phyloP scores from a whole-genome alignment of 1,284 basidiomycete genomes.

The Melampsora larici-populina region DNA sequence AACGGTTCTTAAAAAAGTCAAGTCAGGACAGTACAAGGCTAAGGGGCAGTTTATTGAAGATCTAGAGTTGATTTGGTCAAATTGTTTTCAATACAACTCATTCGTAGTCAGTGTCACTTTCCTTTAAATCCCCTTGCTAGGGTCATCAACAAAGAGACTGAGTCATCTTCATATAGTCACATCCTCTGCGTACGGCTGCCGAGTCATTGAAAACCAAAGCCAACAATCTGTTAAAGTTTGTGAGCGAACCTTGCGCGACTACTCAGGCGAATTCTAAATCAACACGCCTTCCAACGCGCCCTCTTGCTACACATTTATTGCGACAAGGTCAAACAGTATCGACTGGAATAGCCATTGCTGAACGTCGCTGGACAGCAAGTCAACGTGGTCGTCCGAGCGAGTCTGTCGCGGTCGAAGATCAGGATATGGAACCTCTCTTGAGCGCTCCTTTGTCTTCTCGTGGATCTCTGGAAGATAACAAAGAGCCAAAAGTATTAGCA shows the following conservation, averaged over 20 bases:
- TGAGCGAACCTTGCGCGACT: conserved; percentile 25
- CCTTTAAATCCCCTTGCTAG: not conserved
- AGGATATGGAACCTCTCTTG: conserved; percentile 1
- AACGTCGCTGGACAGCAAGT: conserved; percentile 28
- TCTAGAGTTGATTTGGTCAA: conserved; percentile 92
- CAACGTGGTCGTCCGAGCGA: conserved; percentile 15
- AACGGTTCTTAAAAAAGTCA: conserved; percentile 88
- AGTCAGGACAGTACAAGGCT: conserved; percentile 81
- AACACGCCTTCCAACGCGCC: not conserved
- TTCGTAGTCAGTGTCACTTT: conserved; percentile 62
- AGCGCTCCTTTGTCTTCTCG: not conserved
- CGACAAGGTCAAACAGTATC: not conserved
- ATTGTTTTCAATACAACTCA: conserved; percentile 88
- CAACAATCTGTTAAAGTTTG: conserved; percentile 36
- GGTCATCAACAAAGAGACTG: not conserved
- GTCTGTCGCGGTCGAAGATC: not conserved
- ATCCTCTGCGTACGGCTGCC: conserved; percentile 37
- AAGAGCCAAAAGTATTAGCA: conserved; percentile 9
- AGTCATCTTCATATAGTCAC: conserved; percentile 6
- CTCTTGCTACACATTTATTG: not conserved
- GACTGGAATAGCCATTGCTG: conserved; percentile 16
- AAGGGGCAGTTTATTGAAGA: conserved; percentile 91
- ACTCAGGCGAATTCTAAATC: not conserved
- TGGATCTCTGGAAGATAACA: not conserved
- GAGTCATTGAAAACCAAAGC: conserved; percentile 34